Conservation (phyloP, 495 filamentous ascomycete genomes). For the Apiosordaria backusii region DNA sequence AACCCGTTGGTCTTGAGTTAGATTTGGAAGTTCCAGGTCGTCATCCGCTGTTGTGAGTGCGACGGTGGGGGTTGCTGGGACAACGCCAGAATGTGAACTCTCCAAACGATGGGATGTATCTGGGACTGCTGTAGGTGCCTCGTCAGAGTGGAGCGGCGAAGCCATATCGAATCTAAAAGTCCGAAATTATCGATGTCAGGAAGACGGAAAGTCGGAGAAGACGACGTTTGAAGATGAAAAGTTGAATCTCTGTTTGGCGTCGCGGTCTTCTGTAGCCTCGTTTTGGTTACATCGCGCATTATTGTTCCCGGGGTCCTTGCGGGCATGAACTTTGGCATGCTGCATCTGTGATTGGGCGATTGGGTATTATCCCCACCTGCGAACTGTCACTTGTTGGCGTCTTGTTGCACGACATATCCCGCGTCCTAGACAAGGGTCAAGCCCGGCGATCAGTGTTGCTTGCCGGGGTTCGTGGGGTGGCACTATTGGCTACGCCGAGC, state of each 20-base stretch:
- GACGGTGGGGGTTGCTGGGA: not conserved
- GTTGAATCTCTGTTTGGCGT: not conserved
- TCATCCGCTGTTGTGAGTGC: not conserved
- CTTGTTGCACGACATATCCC: not conserved
- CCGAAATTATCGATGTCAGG: not conserved
- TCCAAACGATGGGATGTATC: not conserved
- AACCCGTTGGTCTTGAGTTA: not conserved
- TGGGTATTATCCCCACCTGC: not conserved
- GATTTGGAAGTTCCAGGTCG: not conserved
- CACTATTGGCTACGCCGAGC: not conserved
- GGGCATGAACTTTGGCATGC: not conserved
- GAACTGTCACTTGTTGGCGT: not conserved
- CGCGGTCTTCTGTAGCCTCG: not conserved
- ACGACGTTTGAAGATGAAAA: too few species aligned
- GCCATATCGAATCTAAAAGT: not conserved
- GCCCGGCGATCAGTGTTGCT: too few species aligned
- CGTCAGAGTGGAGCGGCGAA: not conserved
- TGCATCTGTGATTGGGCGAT: not conserved
- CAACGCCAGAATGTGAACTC: not conserved
- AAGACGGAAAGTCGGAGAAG: too few species aligned
- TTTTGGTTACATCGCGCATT: not conserved
- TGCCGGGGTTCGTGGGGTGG: too few species aligned
- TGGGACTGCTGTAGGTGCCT: too few species aligned
- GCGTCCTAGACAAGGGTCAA: not conserved
- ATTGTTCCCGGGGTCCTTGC: not conserved